phyloP scores from a whole-genome alignment of 164 flowering plant species.

The Sextonia rubra region DNA sequence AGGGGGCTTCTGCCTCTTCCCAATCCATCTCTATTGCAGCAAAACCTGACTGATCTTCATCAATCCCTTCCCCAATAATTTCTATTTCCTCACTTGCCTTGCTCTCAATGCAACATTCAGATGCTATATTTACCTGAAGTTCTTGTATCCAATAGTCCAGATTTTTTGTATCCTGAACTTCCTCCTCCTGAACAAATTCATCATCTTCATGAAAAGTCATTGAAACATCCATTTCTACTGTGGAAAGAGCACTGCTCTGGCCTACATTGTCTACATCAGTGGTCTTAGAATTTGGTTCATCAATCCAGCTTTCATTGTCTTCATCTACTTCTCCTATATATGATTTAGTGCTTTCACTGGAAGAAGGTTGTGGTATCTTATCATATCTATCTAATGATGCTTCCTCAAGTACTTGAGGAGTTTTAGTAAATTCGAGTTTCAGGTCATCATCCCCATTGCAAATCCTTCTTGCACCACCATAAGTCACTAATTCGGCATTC shows the following conservation, averaged over 20 bases:
- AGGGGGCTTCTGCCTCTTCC: slow-evolving; percentile 11
- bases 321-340: slow-evolving; percentile 8
- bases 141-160: neutral
- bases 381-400: slow-evolving; percentile 2
- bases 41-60: slow-evolving; percentile 6
- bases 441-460: slow-evolving; percentile 2
- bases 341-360: slow-evolving; percentile 1
- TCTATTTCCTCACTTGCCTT: neutral
- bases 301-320: slow-evolving; percentile 11
- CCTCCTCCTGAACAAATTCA: slow-evolving; percentile 3
- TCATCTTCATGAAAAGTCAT: neutral
- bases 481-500: neutral
- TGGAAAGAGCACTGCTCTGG: slow-evolving; percentile 2
- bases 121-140: slow-evolving; percentile 10
- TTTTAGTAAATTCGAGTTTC: neutral
- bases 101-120: neutral
- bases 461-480: neutral
- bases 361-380: neutral
- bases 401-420: slow-evolving; percentile 1
- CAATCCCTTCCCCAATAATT: neutral
- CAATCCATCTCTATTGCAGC: slow-evolving; percentile 20
- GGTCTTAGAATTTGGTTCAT: slow-evolving; percentile 18
- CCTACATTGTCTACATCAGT: slow-evolving; percentile 16
- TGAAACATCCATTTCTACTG: slow-evolving; percentile 11
- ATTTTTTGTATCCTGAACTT: neutral